A percentile compares a stretch with the other conserved stretches of the same genome.
phyloP scores from a whole-genome alignment of 2,329 filamentous ascomycete genomes.

The Colletotrichum paranaense region DNA sequence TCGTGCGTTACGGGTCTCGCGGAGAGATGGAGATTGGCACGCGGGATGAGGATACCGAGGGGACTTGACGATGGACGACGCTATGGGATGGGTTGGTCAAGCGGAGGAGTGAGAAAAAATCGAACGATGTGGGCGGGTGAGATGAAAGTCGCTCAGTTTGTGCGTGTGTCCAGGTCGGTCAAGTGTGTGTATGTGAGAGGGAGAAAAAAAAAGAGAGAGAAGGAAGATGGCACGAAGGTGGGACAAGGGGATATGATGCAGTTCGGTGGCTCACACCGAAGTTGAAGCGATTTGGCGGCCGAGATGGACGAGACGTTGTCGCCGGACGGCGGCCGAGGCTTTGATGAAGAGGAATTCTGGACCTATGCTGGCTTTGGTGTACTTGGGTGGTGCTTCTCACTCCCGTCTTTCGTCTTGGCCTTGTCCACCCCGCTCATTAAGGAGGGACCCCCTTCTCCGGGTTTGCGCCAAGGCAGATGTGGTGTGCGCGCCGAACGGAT shows the following conservation, averaged over 20 bases:
- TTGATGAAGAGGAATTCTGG: constrained; percentile 21
- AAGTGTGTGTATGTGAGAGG: neutral
- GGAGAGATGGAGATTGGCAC: neutral
- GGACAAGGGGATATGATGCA: constrained; percentile 29
- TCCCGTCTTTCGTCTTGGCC: neutral
- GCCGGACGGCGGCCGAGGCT: constrained; percentile 30
- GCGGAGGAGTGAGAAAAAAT: neutral
- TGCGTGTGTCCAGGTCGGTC: neutral
- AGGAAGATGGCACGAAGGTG: constrained; percentile 15
- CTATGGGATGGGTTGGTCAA: neutral
- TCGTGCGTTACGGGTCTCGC: constrained; percentile 16
- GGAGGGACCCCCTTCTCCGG: constrained; percentile 21
- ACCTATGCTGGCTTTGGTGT: neutral
- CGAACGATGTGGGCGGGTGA: constrained; percentile 29
- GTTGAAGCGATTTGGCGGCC: constrained; percentile 20
- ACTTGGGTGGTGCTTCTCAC: neutral
- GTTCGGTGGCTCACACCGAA: constrained; percentile 36
- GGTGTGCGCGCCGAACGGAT: neutral
- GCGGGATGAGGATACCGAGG: neutral
- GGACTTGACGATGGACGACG: neutral
- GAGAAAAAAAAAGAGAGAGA: neutral
- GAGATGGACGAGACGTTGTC: constrained; percentile 20
- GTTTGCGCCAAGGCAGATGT: constrained; percentile 19
- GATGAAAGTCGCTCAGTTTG: constrained; percentile 21
- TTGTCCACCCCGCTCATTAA: constrained; percentile 8